These are phyloP conservation scores for Tuber magnatum DNA, from an alignment of 495 filamentous ascomycete species.

Conservation along the genomic window DNA sequence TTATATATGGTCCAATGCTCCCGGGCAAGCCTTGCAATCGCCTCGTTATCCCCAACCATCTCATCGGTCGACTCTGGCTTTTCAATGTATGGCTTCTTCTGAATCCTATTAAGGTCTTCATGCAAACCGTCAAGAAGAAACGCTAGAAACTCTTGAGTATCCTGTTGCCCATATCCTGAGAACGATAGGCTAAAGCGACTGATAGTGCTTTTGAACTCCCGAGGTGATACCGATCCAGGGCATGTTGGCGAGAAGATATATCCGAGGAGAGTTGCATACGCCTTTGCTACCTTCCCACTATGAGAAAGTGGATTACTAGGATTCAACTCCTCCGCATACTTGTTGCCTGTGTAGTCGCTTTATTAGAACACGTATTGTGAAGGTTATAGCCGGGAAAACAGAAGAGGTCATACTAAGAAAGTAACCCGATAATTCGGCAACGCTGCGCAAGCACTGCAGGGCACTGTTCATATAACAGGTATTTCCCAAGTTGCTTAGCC, in stretches of 20 bases:
- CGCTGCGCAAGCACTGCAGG: constrained; percentile 81
- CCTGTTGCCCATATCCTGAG: constrained; percentile 91
- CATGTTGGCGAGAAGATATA: constrained; percentile 61
- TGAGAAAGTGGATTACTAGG: constrained; percentile 73
- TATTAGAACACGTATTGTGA: constrained; percentile 34
- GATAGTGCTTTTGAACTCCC: constrained; percentile 70
- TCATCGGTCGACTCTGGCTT: constrained; percentile 97
- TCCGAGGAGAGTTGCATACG: constrained; percentile 66
- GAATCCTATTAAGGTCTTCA: constrained; percentile 86
- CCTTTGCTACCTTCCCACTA: constrained; percentile 70
- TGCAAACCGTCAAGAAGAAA: constrained; percentile 91
- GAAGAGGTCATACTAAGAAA: constrained; percentile 57
- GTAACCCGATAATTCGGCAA: constrained; percentile 85
- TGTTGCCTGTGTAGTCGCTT: constrained; percentile 46
- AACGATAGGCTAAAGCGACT: constrained; percentile 75
- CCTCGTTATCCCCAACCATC: constrained; percentile 74
- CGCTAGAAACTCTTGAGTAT: constrained; percentile 95
- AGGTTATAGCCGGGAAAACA: constrained; percentile 8
- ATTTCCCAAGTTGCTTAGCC: constrained; percentile 84
- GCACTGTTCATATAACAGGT: constrained; percentile 99
- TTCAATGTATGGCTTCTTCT: constrained; percentile 94
- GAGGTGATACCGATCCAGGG: constrained; percentile 59
- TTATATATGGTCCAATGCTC: constrained; percentile 88
- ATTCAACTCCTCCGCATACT: constrained; percentile 74
- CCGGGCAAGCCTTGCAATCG: constrained; percentile 72